A percentile compares a stretch with the other conserved stretches of the same genome.
Evolutionary conservation across 768 basidiomycete genomes (phyloP).

Genomic region (Phanerochaete carnosa): DNA sequence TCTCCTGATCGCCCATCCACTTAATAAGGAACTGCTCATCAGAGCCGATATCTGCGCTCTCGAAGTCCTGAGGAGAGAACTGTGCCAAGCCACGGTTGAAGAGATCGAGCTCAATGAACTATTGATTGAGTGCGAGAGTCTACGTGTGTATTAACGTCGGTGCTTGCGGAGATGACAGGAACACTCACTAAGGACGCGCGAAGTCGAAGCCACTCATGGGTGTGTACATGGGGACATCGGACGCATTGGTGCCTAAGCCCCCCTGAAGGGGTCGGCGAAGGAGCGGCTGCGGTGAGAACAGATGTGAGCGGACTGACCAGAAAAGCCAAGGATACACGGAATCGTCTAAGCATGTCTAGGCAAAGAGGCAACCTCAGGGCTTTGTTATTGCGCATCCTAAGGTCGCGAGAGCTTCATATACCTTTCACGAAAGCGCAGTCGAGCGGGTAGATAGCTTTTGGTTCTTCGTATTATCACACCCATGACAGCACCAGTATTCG

Average conservation of each 20-base stretch:
- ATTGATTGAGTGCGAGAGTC: constrained; percentile 60
- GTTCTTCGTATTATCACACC: background rate
- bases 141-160: constrained; percentile 15
- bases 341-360: background rate
- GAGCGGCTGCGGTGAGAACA: background rate
- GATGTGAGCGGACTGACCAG: background rate
- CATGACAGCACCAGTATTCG: background rate
- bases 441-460: too few species aligned
- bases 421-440: background rate
- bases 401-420: background rate
- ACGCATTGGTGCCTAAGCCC: constrained; percentile 25
- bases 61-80: constrained; percentile 57
- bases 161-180: background rate
- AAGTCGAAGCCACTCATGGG: constrained; percentile 45
- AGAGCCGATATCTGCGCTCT: constrained; percentile 46
- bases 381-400: too few species aligned
- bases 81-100: constrained; percentile 53
- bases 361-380: too few species aligned
- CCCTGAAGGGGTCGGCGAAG: constrained; percentile 19
- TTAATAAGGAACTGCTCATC: constrained; percentile 54
- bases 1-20: constrained; percentile 64
- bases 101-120: constrained; percentile 59
- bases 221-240: constrained; percentile 27
- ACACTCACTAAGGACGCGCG: constrained; percentile 41
- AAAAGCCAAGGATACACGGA: background rate